Evolutionary conservation across 768 basidiomycete genomes (phyloP), one percentile per base, ranked within the genome.

Genomic region (Hypsizygus marmoreus): DNA sequence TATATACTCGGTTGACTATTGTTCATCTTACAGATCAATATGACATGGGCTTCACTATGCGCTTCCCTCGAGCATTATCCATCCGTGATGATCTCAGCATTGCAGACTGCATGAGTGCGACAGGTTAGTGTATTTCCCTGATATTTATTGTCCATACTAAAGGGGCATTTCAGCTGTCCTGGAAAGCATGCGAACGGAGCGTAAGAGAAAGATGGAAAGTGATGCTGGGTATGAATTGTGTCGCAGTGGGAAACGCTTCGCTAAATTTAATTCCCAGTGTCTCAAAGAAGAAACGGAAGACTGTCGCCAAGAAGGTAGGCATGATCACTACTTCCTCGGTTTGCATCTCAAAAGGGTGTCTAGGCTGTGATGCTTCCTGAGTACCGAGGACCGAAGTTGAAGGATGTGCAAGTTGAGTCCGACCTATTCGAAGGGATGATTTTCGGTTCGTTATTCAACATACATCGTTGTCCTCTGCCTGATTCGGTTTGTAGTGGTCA

Each of bases 21-120:
- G 38, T 53, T 53, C 49, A 12, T 25, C 29, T n/a, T 11, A 3
- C 31, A 84, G 94, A 92, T 54, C 84, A 84, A 55, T 97, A 91
- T 56, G 87, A 88, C 41, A 63, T 93, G 52, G 88, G 86, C 4
- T 81, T 86, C 51, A 98, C 95, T 0, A 87, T 99, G 82, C 85
- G 97, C 16, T 99, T 99, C 60, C 95, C 97, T 34, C 80, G 95
- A 45, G 92, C 90, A 12, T 57, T 91, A 35, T 60, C 67, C 2
- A 91, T 95, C 49, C 80, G 91, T 17, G 88, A 90, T 39, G 93
- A 97, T 56, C 73, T 91, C 14, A 76, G 63, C 25, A 69, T 82
- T 31, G 78, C 77, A 1, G 90, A 92, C 56, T 91, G 88, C 61
- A 77, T 86, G 78, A 73, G 80, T 8, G 83, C 83, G 1, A 74